Percentiles rank a stretch among this genome's conserved stretches.
These are phyloP conservation scores for Starmerella vaccinii DNA, from an alignment of 805 yeast species.

Conservation along the genomic window DNA sequence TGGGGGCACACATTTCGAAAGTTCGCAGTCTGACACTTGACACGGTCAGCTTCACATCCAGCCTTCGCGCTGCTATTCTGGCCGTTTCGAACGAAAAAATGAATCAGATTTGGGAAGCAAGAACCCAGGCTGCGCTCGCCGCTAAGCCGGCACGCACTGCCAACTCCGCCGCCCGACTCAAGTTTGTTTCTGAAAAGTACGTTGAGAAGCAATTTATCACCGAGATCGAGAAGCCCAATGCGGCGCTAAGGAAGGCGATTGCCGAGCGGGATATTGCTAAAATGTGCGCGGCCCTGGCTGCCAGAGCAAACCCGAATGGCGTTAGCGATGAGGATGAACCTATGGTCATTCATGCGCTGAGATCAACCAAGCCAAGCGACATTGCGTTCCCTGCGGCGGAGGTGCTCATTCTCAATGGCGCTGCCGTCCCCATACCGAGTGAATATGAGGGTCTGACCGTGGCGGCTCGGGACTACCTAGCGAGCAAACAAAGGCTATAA, in stretches of 20 bases:
- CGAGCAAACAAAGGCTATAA: slow-evolving; percentile 12
- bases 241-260: slow-evolving; percentile 31
- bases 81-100: slow-evolving; percentile 45
- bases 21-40: slow-evolving; percentile 72
- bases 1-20: slow-evolving; percentile 75
- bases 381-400: slow-evolving; percentile 33
- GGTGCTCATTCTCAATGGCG: slow-evolving; percentile 33
- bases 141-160: slow-evolving; percentile 31
- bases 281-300: slow-evolving; percentile 32
- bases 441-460: slow-evolving; percentile 17
- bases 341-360: slow-evolving; percentile 29
- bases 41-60: slow-evolving; percentile 45
- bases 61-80: slow-evolving; percentile 46
- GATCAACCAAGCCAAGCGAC: slow-evolving; percentile 24
- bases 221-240: slow-evolving; percentile 30
- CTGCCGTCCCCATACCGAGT: slow-evolving; percentile 24
- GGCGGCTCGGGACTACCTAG: slow-evolving; percentile 13
- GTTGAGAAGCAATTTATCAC: slow-evolving; percentile 40
- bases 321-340: slow-evolving; percentile 28
- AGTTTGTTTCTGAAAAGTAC: slow-evolving; percentile 61
- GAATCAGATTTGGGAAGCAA: slow-evolving; percentile 54
- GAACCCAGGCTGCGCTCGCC: slow-evolving; percentile 23
- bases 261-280: slow-evolving; percentile 27
- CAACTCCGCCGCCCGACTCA: slow-evolving; percentile 40
- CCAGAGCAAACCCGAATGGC: slow-evolving; percentile 33